These are phyloP conservation scores for Ascochyta pisi DNA, from an alignment of 2,329 filamentous ascomycete genomes.

Conservation along the genomic window DNA sequence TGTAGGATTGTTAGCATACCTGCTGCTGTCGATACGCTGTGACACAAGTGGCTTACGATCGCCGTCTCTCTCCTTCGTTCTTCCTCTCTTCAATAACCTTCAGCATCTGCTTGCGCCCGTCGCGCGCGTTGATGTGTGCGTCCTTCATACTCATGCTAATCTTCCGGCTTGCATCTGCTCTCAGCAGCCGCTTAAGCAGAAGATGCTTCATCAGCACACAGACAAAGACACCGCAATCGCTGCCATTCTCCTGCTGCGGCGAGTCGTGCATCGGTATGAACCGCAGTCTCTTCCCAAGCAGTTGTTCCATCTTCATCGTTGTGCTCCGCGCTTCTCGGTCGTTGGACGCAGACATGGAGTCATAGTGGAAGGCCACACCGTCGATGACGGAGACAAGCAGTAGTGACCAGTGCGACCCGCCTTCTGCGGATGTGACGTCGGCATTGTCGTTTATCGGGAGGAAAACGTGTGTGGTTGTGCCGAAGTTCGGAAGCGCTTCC, in stretches of 20 bases:
- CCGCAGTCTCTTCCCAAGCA: slow-evolving; percentile 71
- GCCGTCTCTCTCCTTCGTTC: slow-evolving; percentile 83
- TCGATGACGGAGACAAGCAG: slow-evolving; percentile 89
- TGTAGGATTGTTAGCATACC: slow-evolving; percentile 15
- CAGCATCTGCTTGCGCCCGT: slow-evolving; percentile 88
- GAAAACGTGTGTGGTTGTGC: slow-evolving; percentile 86
- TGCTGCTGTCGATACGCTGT: neutral
- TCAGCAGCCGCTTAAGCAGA: slow-evolving; percentile 82
- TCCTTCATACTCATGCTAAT: slow-evolving; percentile 93
- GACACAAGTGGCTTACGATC: slow-evolving; percentile 68
- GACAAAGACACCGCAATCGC: slow-evolving; percentile 94
- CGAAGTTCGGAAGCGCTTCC: slow-evolving; percentile 81
- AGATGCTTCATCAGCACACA: slow-evolving; percentile 94
- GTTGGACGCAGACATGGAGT: slow-evolving; percentile 81
- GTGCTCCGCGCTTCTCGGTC: slow-evolving; percentile 73
- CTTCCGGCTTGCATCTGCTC: slow-evolving; percentile 80
- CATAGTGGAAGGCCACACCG: slow-evolving; percentile 94
- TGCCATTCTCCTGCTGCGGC: slow-evolving; percentile 90
- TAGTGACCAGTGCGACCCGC: slow-evolving; percentile 92
- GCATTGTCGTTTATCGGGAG: slow-evolving; percentile 93
- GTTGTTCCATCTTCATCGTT: slow-evolving; percentile 69
- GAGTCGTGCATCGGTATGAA: slow-evolving; percentile 85
- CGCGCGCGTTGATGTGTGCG: slow-evolving; percentile 79
- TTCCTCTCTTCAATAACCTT: slow-evolving; percentile 85
- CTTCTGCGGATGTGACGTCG: slow-evolving; percentile 79